A percentile compares a stretch with the other conserved stretches of the same genome.
Evolutionary conservation across 2,329 filamentous ascomycete genomes (phyloP).

Genomic region (Pseudocercospora fuligena): DNA sequence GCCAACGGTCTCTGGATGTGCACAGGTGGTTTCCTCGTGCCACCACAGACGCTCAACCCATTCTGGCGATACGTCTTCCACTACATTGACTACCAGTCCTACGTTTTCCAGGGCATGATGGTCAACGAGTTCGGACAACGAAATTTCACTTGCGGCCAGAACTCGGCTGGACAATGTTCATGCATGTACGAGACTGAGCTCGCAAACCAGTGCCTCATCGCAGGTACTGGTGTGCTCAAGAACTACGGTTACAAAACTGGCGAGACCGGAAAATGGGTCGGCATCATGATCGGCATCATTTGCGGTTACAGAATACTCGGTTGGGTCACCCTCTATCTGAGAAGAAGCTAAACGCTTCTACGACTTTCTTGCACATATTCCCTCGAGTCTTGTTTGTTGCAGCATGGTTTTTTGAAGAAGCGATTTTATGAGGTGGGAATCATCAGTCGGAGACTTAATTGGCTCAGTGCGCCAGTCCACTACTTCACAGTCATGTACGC

Average conservation of each 20-base stretch:
- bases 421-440: conserved; percentile 1
- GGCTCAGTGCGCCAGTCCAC: conserved; percentile 1
- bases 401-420: neutral
- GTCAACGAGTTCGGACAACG: conserved; percentile 76
- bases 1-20: conserved; percentile 88
- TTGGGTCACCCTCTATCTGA: conserved; percentile 62
- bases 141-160: conserved; percentile 63
- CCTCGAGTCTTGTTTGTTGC: conserved; percentile 2
- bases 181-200: conserved; percentile 74
- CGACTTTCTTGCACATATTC: conserved; percentile 14
- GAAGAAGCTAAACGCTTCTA: conserved; percentile 32
- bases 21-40: conserved; percentile 79
- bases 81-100: conserved; percentile 83
- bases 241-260: conserved; percentile 71
- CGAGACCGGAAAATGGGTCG: conserved; percentile 70
- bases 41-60: conserved; percentile 70
- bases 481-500: neutral
- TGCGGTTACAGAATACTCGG: conserved; percentile 72
- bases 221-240: conserved; percentile 70
- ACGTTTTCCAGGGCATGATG: conserved; percentile 91
- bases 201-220: conserved; percentile 68
- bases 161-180: conserved; percentile 54
- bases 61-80: conserved; percentile 87
- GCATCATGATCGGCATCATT: conserved; percentile 78
- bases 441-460: neutral